Evolutionary conservation across 495 filamentous ascomycete species (phyloP), one percentile per base, ranked within the genome.

Genomic region (Aspergillus campestris): DNA sequence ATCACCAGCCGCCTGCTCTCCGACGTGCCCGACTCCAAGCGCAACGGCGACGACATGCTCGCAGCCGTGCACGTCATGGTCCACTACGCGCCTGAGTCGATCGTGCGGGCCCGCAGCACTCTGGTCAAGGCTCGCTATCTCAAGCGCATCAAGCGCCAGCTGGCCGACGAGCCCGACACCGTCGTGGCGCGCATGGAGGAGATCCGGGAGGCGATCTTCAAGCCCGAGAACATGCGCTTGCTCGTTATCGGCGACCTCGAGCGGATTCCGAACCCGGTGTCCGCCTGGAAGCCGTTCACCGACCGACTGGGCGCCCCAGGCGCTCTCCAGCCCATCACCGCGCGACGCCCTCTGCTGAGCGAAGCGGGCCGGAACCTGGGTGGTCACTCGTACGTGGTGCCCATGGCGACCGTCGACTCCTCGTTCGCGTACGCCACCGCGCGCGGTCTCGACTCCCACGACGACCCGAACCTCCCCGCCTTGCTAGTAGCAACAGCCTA

Each of bases 361-460:
- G 68, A 78, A 9, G 78, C 82, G 31, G 92, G 89, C 7, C 70
- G 73, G 33, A 77, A 74, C 6, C 82, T 90, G 10, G 91, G 91
- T 11, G 70, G 76, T 31, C 66, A 82, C 38, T 80, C 84, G 7
- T 85, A 86, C 47, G 73, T 99, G 38, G 78, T 99, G 15, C 90
- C 91, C 11, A 86, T 99, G 78, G 79, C 86, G 1, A 87, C 90
- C 6, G 84, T 95, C 43, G 92, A 99, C 69, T 90, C 83, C n/a
- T 94, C 87, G 3, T 97, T 85, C 70, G 83, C 82, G 27, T 74
- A 89, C 35, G 79, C 84, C 47, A 83, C 86, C 12, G 77, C 79
- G 35, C 75, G 75, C 13, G 92, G 92, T 34, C 79, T 90, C 2
- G 71, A 77, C 35, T 85, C 80, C 1, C 88, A 83, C 56, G 72